A percentile compares a stretch with the other conserved stretches of the same genome.
phyloP scores from a whole-genome alignment of 2,329 filamentous ascomycete genomes.

The Cladorrhinum sp. region DNA sequence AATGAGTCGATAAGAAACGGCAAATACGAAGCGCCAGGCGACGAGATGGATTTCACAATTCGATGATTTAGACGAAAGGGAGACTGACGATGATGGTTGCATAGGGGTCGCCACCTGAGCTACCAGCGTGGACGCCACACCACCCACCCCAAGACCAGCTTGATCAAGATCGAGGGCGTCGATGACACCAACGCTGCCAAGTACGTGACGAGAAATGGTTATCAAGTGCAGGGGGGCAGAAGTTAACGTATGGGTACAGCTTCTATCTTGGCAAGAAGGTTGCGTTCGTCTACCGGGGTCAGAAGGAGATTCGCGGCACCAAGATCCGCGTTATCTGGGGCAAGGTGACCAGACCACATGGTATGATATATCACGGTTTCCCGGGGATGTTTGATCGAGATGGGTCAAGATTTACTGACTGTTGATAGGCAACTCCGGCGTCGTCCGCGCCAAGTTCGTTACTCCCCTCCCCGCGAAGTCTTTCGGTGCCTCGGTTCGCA shows the following conservation, averaged over 20 bases:
- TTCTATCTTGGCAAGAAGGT: conserved; percentile 99
- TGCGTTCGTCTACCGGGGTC: conserved; percentile 96
- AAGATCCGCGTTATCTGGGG: conserved; percentile 99
- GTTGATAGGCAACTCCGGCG: conserved; percentile 82
- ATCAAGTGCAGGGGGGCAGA: conserved; percentile 1
- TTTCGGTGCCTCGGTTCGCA: conserved; percentile 92
- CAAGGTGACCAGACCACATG: conserved; percentile 94
- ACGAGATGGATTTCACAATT: conserved; percentile 17
- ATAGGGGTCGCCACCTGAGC: conserved; percentile 94
- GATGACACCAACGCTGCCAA: conserved; percentile 84
- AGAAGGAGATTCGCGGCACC: conserved; percentile 91
- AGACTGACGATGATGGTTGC: conserved; percentile 28
- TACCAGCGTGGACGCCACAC: conserved; percentile 94
- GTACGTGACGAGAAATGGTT: conserved; percentile 49
- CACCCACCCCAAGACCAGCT: conserved; percentile 84
- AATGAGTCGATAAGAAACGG: conserved; percentile 13
- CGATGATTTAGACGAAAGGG: conserved; percentile 10
- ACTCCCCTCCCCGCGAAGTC: conserved; percentile 93
- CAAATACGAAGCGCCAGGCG: conserved; percentile 22
- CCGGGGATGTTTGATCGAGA: conserved; percentile 1
- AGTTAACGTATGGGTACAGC: conserved; percentile 40
- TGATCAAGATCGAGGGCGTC: conserved; percentile 99
- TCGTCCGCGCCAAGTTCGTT: conserved; percentile 96
- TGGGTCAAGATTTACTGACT: conserved; percentile 12
- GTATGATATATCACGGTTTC: conserved; percentile 50